Percentiles rank a stretch among this genome's conserved stretches.
Evolutionary conservation across 805 yeast genomes (phyloP).

Genomic region (Brettanomyces bruxellensis): DNA sequence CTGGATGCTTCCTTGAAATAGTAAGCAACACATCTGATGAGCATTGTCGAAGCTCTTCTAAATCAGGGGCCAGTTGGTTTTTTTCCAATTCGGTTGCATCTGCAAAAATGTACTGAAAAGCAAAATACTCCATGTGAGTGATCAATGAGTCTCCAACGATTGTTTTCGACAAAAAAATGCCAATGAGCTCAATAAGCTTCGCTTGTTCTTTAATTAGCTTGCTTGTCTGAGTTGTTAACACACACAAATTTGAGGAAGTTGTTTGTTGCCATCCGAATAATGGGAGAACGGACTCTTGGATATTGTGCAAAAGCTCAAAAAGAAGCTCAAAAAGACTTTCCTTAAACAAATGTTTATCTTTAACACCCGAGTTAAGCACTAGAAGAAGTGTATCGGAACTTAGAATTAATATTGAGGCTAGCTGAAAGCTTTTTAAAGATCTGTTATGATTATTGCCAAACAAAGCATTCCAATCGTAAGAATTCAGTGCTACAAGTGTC

Average conservation of each 20-base stretch:
- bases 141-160: constrained; percentile 19
- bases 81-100: constrained; percentile 13
- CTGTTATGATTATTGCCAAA: neutral
- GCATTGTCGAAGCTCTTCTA: constrained; percentile 19
- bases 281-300: constrained; percentile 8
- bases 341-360: constrained; percentile 35
- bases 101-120: constrained; percentile 32
- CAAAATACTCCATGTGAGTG: constrained; percentile 51
- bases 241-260: no score
- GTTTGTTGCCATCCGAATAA: neutral
- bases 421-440: neutral
- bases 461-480: neutral
- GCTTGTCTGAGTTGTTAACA: no score
- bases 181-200: neutral
- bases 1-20: constrained; percentile 32
- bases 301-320: constrained; percentile 29
- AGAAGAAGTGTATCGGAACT: constrained; percentile 27
- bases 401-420: neutral
- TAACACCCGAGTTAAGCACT: constrained; percentile 28
- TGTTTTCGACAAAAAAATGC: neutral
- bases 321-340: constrained; percentile 36
- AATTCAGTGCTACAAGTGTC: neutral
- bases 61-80: neutral
- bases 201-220: no score
- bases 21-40: constrained; percentile 24